Conservation (phyloP, 2,329 filamentous ascomycete genomes). For the Pyricularia sp. region DNA sequence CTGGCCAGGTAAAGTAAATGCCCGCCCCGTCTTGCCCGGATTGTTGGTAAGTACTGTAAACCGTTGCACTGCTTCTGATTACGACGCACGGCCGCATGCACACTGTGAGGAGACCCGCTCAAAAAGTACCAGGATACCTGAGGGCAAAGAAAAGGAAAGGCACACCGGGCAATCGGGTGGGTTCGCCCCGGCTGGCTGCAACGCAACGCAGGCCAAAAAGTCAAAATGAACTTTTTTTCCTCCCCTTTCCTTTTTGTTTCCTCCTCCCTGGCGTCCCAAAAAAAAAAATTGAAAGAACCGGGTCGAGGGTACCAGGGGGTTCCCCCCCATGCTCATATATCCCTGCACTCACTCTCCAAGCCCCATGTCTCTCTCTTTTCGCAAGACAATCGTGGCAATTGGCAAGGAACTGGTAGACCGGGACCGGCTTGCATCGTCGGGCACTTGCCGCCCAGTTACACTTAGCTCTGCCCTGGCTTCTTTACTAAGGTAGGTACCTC, state of each 20-base stretch:
- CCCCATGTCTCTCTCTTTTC: not conserved
- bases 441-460: not conserved
- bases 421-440: not conserved
- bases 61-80: not conserved
- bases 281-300: not conserved
- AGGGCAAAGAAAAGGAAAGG: not conserved
- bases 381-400: not conserved
- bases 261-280: too few species aligned
- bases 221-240: not conserved
- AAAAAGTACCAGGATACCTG: not conserved
- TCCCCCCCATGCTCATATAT: not conserved
- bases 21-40: not conserved
- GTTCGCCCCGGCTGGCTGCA: not conserved
- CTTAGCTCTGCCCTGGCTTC: not conserved
- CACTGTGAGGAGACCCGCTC: not conserved
- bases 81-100: not conserved
- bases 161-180: not conserved
- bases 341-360: not conserved
- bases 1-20: not conserved
- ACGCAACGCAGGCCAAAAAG: not conserved
- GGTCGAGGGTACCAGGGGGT: not conserved
- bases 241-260: too few species aligned
- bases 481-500: not conserved
- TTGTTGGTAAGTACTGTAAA: not conserved
- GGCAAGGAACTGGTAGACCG: not conserved